These are phyloP conservation scores for Ceriops decandra DNA, from an alignment of 345 rosid genomes.

Conservation along the genomic window DNA sequence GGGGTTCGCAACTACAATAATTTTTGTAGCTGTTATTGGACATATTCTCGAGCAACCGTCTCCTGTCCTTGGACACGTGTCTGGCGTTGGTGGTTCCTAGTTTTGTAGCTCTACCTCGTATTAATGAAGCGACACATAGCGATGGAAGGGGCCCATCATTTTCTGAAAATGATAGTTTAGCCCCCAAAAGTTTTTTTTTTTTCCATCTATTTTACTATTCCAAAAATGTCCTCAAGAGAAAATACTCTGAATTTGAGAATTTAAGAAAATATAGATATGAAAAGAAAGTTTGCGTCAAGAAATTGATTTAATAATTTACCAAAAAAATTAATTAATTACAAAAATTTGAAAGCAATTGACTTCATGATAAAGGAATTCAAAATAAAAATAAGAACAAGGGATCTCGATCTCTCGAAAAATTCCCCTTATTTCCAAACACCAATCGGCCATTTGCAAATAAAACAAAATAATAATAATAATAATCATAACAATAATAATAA, in stretches of 20 bases:
- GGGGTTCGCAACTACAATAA: slow-evolving; percentile 16
- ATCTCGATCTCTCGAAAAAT: neutral
- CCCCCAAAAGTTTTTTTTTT: neutral
- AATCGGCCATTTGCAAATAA: neutral
- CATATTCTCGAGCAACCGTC: slow-evolving; percentile 1
- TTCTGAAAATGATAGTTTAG: slow-evolving; percentile 22
- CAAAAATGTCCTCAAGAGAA: too few relatives aligned
- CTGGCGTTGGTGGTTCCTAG: neutral
- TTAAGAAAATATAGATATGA: too few relatives aligned
- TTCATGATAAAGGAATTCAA: too few relatives aligned
- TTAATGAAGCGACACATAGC: neutral
- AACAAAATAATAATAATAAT: neutral
- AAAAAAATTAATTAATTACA: too few relatives aligned
- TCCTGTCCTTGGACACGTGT: slow-evolving; percentile 11
- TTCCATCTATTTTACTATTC: too few relatives aligned
- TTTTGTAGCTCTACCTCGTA: neutral
- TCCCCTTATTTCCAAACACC: too few relatives aligned
- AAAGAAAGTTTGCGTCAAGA: too few relatives aligned
- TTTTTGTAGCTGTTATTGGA: slow-evolving; percentile 10
- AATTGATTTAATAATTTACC: too few relatives aligned
- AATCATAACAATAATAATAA: too few relatives aligned
- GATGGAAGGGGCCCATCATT: slow-evolving; percentile 5
- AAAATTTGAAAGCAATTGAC: too few relatives aligned
- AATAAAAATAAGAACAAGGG: neutral
- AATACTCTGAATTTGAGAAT: too few relatives aligned